These are phyloP conservation scores for Thoreauomyces humboldtii DNA, from an alignment of 192 early-diverging fungal genomes.

Conservation along the genomic window DNA sequence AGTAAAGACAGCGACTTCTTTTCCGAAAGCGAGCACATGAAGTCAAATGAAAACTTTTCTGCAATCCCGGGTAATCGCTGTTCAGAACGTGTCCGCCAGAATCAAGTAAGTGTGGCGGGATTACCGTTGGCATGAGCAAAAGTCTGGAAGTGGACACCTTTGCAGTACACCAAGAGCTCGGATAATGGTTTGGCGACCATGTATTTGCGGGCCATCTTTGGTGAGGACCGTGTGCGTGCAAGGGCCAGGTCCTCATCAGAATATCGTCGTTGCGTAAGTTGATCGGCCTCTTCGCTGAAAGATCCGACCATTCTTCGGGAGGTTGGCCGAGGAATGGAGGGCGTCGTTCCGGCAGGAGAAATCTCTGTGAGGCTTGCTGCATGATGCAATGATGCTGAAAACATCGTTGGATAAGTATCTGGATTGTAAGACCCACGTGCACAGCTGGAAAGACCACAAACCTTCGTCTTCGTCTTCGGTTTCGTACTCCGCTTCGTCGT, in stretches of 20 bases:
- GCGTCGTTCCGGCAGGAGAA: neutral
- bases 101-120: no score
- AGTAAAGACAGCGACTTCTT: constrained; percentile 52
- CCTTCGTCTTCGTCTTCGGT: constrained; percentile 30
- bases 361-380: constrained; percentile 3
- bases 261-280: neutral
- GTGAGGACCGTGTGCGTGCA: constrained; percentile 14
- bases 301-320: neutral
- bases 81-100: no score
- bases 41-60: constrained; percentile 53
- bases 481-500: neutral
- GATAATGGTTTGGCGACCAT: constrained; percentile 35
- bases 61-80: no score
- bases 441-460: no score
- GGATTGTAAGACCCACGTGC: no score
- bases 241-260: constrained; percentile 18
- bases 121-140: constrained; percentile 48
- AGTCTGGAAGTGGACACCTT: constrained; percentile 28
- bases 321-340: constrained; percentile 1
- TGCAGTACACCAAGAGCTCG: constrained; percentile 44
- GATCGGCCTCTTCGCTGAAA: neutral
- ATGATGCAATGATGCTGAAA: neutral
- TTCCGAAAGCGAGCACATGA: constrained; percentile 78
- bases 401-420: no score
- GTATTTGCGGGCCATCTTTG: constrained; percentile 22